Base-by-base conservation (phyloP, 2,329 filamentous ascomycete species). In the Metarhizium robertsii region DNA sequence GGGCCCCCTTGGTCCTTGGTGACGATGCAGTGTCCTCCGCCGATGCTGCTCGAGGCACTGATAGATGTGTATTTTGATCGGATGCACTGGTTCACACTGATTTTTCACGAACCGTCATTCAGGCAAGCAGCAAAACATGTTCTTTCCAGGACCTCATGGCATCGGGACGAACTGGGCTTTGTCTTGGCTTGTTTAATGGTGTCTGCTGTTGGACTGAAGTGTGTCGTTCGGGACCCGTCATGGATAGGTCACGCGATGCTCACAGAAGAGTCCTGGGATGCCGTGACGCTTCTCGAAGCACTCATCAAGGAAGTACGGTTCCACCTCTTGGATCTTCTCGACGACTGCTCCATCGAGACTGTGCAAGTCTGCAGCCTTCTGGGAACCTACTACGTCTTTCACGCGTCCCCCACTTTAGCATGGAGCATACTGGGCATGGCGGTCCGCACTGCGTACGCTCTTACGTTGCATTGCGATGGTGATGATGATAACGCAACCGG, bases 1-100 rank as follows among this genome's bases (percentile, higher is more conserved):
- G 47, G 53, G 3, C 36, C 20, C 8, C 47, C 47, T 11, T 54
- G 53, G 53, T 54, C 53, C 20, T n/a, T 54, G 47, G 47, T 34
- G n/a, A 54, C 53, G 4, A 54, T 54, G 53, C 34, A 42, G 18
- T 54, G 53, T 29, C 53, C 53, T 45, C 16, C 47, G 10, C 29
- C 20, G 20, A 16, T 32, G 11, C 36, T 54, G 18, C 36, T 54
- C 18, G 53, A 54, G 18, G 38, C 30, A 2, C 53, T 54, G 10
- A 34, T 61, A 16, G 59, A 56, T 8, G 56, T 53, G 18, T 62
- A 62, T 48, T 62, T 62, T 53, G 60, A 60, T 48, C 58, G 55
- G 51, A 30, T 62, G 50, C 57, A 62, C 46, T 62, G 60, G 60
- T 62, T 62, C 51, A 59, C 58, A 13, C 55, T 58, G 38, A 57